Evolutionary conservation across 148 eudicot genomes (phyloP), one percentile per base, ranked within the genome.

Genomic region (Dianthus caryophyllus): DNA sequence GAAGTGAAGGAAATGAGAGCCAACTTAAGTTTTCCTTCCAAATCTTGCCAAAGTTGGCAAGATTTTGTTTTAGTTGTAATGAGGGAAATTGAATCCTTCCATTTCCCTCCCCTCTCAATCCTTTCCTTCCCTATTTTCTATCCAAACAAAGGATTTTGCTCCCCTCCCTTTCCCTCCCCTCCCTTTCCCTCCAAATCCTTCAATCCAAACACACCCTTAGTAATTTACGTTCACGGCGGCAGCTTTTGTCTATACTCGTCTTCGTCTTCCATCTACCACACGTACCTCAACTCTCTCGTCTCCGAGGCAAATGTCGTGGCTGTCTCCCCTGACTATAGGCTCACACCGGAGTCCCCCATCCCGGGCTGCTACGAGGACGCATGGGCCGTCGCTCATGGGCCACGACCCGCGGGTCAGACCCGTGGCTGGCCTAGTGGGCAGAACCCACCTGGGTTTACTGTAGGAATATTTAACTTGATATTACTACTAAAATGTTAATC

Each of bases 261-360:
- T 29, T 70, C 63, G 48, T 60, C 69, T 6, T 70, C 80, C 8
- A 66, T 50, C 31, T 72, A 74, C 79, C 83, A 83, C 26, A 33
- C 24, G 47, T 75, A 71, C 48, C 55, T 77, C 39, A 80, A 60
- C 62, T 55, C 79, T 5, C 77, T 83, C 13, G 72, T 49, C 26
- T 25, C 77, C 21, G 65, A 38, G 5, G 72, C 81, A 5, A 60
- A 55, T 6, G 75, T 53, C 18, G 18, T 84, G 31, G 63, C 75
- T 14, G 73, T 84, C 48, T 79, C 85, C 6, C 70, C 77, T n/a
- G 79, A 80, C 9, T 82, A 75, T 61, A 31, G 87, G 6, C 65
- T 80, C 9, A 84, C 89, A 3, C 87, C 87, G 0, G 87, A 85
- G 47, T 29, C 54, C 30, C 84, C 83, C n/a, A 71, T 85, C 67